Evolutionary conservation across 345 rosid species (phyloP).

Genomic region (Eucalyptus curtisii): DNA sequence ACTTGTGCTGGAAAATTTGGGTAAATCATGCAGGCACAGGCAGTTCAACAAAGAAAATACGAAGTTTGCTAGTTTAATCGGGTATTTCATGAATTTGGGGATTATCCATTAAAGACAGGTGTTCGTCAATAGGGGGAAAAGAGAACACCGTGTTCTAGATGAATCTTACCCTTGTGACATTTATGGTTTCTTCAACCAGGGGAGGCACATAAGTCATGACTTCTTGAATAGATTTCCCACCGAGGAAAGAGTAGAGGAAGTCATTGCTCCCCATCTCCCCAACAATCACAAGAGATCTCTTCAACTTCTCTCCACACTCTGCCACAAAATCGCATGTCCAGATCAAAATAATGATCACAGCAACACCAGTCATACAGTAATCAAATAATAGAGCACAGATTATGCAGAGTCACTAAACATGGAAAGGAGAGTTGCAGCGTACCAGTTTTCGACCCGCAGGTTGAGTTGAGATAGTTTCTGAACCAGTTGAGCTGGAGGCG

Average conservation of each 20-base stretch:
- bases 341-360: background rate
- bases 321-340: background rate
- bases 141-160: too few relatives aligned
- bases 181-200: background rate
- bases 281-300: background rate
- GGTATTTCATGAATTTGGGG: background rate
- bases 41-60: background rate
- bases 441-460: background rate
- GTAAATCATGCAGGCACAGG: background rate
- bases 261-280: constrained; percentile 7
- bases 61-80: background rate
- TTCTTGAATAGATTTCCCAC: background rate
- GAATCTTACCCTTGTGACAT: background rate
- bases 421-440: background rate
- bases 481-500: background rate
- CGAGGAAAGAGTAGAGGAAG: background rate
- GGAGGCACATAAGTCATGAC: background rate
- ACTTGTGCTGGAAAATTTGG: background rate
- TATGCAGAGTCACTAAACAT: background rate
- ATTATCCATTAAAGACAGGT: background rate
- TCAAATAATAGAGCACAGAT: background rate
- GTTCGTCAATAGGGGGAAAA: background rate
- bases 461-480: background rate
- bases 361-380: background rate
- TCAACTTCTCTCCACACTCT: background rate